Evolutionary conservation across 2,329 filamentous ascomycete species (phyloP), one percentile per base, ranked within the genome.

Genomic region (Chaetomium sp.): DNA sequence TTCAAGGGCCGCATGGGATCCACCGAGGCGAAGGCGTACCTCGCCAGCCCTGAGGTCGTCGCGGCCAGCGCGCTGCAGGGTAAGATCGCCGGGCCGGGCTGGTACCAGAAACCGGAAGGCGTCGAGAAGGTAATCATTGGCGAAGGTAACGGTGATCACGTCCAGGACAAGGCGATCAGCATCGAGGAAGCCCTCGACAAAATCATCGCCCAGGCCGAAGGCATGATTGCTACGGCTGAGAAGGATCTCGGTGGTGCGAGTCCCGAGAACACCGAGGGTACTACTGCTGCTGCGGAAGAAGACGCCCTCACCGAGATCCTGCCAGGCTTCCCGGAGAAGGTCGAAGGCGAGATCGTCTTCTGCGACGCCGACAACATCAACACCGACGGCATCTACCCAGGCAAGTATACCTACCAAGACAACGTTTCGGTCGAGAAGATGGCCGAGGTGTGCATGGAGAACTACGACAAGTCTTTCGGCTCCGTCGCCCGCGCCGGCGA

Each of bases 1-100:
- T 96, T 91, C 77, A 91, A 91, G 71, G 91, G 91, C 0, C 83
- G 91, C 2, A 95, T 96, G 88, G 91, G 91, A 3, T 86, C 81
- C 11, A 84, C 80, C 2, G 82, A 88, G 5, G 88, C 90, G 0
- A 85, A 90, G 66, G 89, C 90, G 0, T 96, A 96, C 68, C 84
- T 96, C 0, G 88, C 86, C 5, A 92, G 87, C 62, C 91, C 94
- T 0, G 91, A 96, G 66, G 86, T 96, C 2, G 92, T 97, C 0
- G 92, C 92, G 4, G 91, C 94, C 6, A 95, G 89, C 65, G 92
- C 92, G 2, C 73, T 96, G 0, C 65, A 76, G 12, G 88, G 88
- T 10, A 79, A 79, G 58, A 90, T 91, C 38, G 75, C 83, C 8
- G 88, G 91, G 0, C 88, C 92, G 1, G 89, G 88, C 32, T 85